These are phyloP conservation scores for Amanita muscaria DNA, from an alignment of 768 basidiomycete genomes.

Conservation along the genomic window DNA sequence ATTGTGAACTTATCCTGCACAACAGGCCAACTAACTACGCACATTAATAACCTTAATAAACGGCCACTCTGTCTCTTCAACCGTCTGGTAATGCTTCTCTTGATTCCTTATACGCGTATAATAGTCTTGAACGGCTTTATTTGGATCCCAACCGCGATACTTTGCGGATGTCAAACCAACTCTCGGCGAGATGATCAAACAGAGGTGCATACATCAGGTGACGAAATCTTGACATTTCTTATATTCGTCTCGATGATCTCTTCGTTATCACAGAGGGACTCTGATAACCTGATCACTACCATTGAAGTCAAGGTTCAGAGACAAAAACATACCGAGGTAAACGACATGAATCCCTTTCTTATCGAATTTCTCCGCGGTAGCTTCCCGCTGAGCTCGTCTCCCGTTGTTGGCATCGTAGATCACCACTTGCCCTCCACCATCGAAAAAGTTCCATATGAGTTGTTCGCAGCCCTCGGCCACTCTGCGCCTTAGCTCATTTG, in stretches of 20 bases:
- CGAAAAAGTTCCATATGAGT: slow-evolving; percentile 84
- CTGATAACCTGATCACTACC: slow-evolving; percentile 29
- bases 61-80: slow-evolving; percentile 87
- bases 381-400: slow-evolving; percentile 52
- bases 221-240: slow-evolving; percentile 94
- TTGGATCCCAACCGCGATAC: slow-evolving; percentile 92
- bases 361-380: slow-evolving; percentile 79
- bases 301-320: background rate
- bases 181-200: too few species aligned
- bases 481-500: slow-evolving; percentile 63
- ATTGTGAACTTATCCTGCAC: slow-evolving; percentile 9
- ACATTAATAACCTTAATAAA: slow-evolving; percentile 94
- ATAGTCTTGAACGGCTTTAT: slow-evolving; percentile 88
- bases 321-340: slow-evolving; percentile 64
- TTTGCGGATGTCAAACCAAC: slow-evolving; percentile 18
- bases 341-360: slow-evolving; percentile 85
- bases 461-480: slow-evolving; percentile 83
- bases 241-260: slow-evolving; percentile 94
- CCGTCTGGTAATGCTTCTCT: slow-evolving; percentile 82
- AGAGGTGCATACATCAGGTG: slow-evolving; percentile 91
- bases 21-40: slow-evolving; percentile 19
- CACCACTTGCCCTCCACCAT: slow-evolving; percentile 84
- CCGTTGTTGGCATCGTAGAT: slow-evolving; percentile 99
- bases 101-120: slow-evolving; percentile 82
- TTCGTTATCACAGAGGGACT: slow-evolving; percentile 84